A percentile compares a stretch with the other conserved stretches of the same genome.
Evolutionary conservation across 345 rosid genomes (phyloP).

Genomic region (Tarenaya hassleriana): DNA sequence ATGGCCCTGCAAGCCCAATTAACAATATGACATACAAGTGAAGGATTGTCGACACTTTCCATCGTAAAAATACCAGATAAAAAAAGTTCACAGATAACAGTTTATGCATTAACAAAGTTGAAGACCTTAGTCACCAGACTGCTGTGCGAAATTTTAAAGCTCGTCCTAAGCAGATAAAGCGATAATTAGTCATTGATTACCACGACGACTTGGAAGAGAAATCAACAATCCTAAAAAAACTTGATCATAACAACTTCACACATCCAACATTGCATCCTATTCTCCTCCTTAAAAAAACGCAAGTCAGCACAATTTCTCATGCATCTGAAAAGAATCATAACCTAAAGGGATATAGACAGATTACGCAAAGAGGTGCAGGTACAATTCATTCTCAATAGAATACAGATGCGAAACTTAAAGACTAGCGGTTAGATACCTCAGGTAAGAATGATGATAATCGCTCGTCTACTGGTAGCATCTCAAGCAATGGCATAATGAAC

Average conservation of each 20-base stretch:
- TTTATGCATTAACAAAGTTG: too few relatives aligned
- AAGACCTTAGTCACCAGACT: too few relatives aligned
- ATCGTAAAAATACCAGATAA: too few relatives aligned
- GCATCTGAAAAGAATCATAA: conserved; percentile 3
- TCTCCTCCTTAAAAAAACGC: not conserved
- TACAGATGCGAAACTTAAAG: conserved; percentile 7
- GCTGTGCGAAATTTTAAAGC: too few relatives aligned
- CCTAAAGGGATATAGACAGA: not conserved
- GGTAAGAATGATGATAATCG: conserved; percentile 68
- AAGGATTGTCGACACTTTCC: not conserved
- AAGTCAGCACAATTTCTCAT: conserved; percentile 1
- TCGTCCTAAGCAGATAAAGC: too few relatives aligned
- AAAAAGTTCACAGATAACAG: too few relatives aligned
- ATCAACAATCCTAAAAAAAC: too few relatives aligned
- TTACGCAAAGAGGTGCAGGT: conserved; percentile 1
- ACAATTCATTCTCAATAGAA: not conserved
- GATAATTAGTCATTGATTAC: too few relatives aligned
- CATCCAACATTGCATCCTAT: not conserved
- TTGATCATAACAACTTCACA: too few relatives aligned
- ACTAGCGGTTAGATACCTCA: conserved; percentile 53
- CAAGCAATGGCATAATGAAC: conserved; percentile 83
- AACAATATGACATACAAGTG: not conserved
- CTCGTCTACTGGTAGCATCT: conserved; percentile 55
- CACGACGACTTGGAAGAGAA: too few relatives aligned
- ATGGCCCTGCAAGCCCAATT: conserved; percentile 50